Evolutionary conservation across 345 rosid genomes (phyloP).

Genomic region (Draba incana): DNA sequence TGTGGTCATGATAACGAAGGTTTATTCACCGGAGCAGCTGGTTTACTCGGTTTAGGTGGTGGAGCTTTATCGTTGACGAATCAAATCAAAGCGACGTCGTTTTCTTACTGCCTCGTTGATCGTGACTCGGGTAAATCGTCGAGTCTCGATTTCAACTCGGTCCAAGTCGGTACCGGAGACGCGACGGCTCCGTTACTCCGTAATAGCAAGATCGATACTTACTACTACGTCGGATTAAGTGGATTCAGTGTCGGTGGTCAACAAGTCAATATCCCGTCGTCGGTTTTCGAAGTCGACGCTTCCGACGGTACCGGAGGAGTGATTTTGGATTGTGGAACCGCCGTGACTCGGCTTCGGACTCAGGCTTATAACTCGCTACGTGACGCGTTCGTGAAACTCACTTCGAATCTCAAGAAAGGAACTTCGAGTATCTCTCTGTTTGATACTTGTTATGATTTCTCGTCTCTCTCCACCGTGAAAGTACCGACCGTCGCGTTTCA

Average conservation of each 20-base stretch:
- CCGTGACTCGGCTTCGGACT: conserved; percentile 79
- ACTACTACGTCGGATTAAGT: conserved; percentile 74
- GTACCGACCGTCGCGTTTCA: conserved; percentile 85
- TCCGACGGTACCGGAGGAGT: conserved; percentile 74
- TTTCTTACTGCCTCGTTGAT: conserved; percentile 87
- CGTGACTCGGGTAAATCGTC: conserved; percentile 74
- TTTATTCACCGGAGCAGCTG: conserved; percentile 77
- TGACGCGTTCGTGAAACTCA: conserved; percentile 61
- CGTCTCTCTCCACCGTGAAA: conserved; percentile 56
- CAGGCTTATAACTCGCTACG: conserved; percentile 78
- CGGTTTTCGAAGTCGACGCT: conserved; percentile 62
- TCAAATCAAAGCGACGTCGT: conserved; percentile 77
- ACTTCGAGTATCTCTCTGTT: conserved; percentile 67
- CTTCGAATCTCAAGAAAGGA: conserved; percentile 42
- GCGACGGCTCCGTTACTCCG: conserved; percentile 64
- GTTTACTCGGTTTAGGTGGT: conserved; percentile 90
- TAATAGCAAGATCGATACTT: conserved; percentile 70
- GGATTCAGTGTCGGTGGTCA: conserved; percentile 92
- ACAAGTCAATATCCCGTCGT: conserved; percentile 56
- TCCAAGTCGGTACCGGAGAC: conserved; percentile 40
- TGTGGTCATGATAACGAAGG: conserved; percentile 95
- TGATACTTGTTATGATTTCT: conserved; percentile 91
- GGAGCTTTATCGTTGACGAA: conserved; percentile 75
- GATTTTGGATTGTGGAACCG: conserved; percentile 92
- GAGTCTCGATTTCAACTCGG: conserved; percentile 83